Base-by-base conservation (phyloP, 2,329 filamentous ascomycete species). In the Alternaria sp. region DNA sequence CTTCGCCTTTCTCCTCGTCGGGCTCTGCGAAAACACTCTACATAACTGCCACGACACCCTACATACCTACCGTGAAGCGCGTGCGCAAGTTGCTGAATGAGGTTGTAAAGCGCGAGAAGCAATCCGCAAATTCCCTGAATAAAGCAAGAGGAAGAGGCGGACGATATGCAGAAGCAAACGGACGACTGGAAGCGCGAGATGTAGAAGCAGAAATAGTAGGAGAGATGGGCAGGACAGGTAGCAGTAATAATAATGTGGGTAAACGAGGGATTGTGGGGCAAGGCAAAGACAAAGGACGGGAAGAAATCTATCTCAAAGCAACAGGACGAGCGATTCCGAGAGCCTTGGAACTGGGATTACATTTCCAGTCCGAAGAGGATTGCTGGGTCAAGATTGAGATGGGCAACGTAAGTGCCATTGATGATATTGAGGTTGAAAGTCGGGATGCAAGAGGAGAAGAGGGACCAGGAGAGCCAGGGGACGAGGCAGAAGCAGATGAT, bases 291-390 rank as follows among this genome's bases (percentile, higher is more conserved):
- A 60, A 4, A 20, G 32, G 34, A 36, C 34, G 62, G 66, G 60
- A 88, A 66, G 81, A 83, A 20, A 88, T 92, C 4, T 81, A 85
- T 14, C 75, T 92, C 2, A 83, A 90, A 55, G 90, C 87, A 8
- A 89, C 89, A 0, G 90, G 90, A 1, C 85, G 84, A 66, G 90
- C 90, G 8, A 88, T 93, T 30, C 82, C 85, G 63, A 88, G 87
- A 76, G 86, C 86, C 1, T 76, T 91, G 60, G 81, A 85, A 27
- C 76, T 93, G 6, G 90, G 87, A 0, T 76, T 85, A 34, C 90
- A 86, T 82, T 92, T 92, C 66, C 84, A 87, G 75, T 82, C 86
- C 55, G 84, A 89, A 75, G 81, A 77, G 12, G 87, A 87, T 63
- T 89, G 86, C 64, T 72, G 77, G 5, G 87, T 92, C 2, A 79